phyloP scores from a whole-genome alignment of 345 rosid species.

The Dovyalis caffra region DNA sequence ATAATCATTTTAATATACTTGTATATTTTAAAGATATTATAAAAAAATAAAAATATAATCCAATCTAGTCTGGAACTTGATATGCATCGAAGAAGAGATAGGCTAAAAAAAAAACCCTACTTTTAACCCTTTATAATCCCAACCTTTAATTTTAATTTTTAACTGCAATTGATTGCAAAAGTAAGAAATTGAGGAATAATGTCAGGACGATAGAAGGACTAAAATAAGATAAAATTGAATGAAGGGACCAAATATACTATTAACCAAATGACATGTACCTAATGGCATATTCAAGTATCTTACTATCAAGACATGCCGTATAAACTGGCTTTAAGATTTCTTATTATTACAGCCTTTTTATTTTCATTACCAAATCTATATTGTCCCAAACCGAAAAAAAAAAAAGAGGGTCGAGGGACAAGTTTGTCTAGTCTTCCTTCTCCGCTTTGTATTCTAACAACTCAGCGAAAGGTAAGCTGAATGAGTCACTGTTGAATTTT shows the following conservation, averaged over 20 bases:
- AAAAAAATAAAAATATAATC: too few relatives aligned
- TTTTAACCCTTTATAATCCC: too few relatives aligned
- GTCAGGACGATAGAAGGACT: background rate
- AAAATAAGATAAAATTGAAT: background rate
- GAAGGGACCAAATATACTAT: background rate
- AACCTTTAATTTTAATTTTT: too few relatives aligned
- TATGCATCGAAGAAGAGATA: too few relatives aligned
- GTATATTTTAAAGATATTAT: too few relatives aligned
- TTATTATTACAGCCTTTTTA: background rate
- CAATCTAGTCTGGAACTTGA: too few relatives aligned
- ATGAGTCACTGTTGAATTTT: background rate
- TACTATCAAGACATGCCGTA: background rate
- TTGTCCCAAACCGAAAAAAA: background rate
- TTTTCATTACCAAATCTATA: background rate
- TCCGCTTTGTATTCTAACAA: background rate
- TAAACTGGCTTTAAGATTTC: background rate
- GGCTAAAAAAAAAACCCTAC: too few relatives aligned
- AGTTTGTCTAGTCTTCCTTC: background rate
- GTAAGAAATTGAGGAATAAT: too few relatives aligned
- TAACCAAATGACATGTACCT: background rate
- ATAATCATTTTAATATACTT: too few relatives aligned
- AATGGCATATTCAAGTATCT: background rate
- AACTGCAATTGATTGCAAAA: too few relatives aligned
- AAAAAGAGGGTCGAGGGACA: background rate
- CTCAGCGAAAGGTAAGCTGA: background rate